Percentiles rank a stretch among this genome's conserved stretches.
Evolutionary conservation across 1,284 basidiomycete genomes (phyloP).

Genomic region (Heterobasidion occidentale): DNA sequence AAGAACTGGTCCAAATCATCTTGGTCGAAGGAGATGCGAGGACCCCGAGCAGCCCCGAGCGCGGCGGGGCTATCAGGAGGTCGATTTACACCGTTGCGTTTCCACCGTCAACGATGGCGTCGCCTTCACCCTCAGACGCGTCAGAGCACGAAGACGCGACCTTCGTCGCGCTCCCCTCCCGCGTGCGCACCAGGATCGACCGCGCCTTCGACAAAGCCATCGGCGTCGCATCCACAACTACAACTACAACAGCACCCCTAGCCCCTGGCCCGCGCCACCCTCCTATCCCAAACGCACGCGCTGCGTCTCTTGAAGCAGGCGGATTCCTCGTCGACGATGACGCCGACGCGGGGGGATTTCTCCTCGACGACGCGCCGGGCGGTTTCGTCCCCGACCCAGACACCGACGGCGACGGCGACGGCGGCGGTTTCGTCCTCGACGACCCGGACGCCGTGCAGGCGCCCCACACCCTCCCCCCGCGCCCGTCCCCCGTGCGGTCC

Average conservation of each 20-base stretch:
- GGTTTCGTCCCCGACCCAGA: conserved; percentile 2
- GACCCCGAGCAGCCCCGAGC: no score
- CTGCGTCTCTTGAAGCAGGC: background rate
- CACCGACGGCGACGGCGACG: background rate
- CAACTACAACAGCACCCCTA: background rate
- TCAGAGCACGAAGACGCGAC: background rate
- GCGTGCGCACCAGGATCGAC: conserved; percentile 1
- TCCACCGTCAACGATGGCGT: no score
- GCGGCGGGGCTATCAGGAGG: no score
- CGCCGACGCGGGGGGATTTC: background rate
- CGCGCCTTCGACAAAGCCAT: conserved; percentile 3
- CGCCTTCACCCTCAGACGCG: background rate
- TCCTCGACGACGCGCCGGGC: conserved; percentile 3
- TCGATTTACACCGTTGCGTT: no score
- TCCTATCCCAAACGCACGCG: background rate
- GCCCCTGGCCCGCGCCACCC: background rate
- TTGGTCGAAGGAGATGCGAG: no score
- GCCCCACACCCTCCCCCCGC: no score
- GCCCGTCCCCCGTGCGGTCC: background rate
- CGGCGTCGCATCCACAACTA: background rate
- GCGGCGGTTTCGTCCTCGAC: conserved; percentile 7
- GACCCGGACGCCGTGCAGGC: background rate
- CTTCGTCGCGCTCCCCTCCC: conserved; percentile 1
- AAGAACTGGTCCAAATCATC: no score
- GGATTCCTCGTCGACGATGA: background rate